Base-by-base conservation (phyloP, 2,329 filamentous ascomycete species). In the Fusarium domesticum region DNA sequence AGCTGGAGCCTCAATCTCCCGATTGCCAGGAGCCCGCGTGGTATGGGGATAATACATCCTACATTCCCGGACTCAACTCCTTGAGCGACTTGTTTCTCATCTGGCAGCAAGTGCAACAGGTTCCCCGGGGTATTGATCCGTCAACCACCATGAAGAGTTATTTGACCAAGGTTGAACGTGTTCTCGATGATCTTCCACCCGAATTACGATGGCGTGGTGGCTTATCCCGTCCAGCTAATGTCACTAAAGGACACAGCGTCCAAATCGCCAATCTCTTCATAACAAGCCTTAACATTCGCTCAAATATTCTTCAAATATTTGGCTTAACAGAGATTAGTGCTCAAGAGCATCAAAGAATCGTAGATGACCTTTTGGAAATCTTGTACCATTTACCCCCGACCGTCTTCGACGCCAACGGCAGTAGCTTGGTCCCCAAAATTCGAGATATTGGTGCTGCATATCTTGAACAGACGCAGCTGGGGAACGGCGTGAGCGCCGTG, bases 231-330 rank as follows among this genome's bases (percentile, higher is more conserved):
- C 61, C 61, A 0, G 35, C 54, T 0, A 43, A 46, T 10, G 56
- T 59, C 2, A 67, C 64, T 0, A 55, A 62, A 10, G 64, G 66
- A 4, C 67, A 69, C 35, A 63, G 68, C 32, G 65, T 61, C 3
- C 67, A 69, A 16, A 62, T 64, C 6, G 67, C 60, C 7, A 68
- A 69, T 43, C 45, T 69, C 5, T 64, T 67, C 37, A 58, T 69
- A 25, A 69, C 67, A 17, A 65, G 64, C 35, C 56, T 69, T 6
- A 60, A 66, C 17, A 58, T 69, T 2, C 59, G 64, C 6, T 69
- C 67, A 3, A 67, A 68, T 25, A 48, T 69, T 6, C 51, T 69
- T 6, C 64, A 68, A 18, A 64, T 60, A 17, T 58, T 64, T 3
- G 55, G 57, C 4, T 47, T 54, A 0, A 53, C 54, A 3, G 20